These are phyloP conservation scores for Scutellaria minor DNA, from an alignment of 257 asterid species.

Conservation along the genomic window DNA sequence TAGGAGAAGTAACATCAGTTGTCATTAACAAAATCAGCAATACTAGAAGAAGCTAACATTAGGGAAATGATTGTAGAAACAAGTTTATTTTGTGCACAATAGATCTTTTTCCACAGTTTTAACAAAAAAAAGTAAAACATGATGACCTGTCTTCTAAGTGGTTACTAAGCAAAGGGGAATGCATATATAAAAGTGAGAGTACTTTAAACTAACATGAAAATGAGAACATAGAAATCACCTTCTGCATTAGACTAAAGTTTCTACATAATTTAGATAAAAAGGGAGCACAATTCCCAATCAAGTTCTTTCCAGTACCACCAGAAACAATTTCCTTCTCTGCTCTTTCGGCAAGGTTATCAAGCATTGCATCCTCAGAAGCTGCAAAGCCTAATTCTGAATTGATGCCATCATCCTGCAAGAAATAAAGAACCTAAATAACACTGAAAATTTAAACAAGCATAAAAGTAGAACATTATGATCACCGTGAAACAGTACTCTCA, in stretches of 20 bases:
- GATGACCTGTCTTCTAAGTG: neutral
- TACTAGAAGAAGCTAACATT: constrained; percentile 18
- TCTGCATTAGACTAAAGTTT: constrained; percentile 85
- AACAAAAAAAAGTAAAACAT: neutral
- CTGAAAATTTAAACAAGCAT: constrained; percentile 18
- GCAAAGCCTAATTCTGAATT: constrained; percentile 90
- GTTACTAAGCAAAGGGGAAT: neutral
- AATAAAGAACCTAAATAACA: constrained; percentile 24
- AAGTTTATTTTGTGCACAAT: neutral
- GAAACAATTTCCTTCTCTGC: constrained; percentile 93
- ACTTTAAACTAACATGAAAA: constrained; percentile 12
- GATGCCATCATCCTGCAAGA: constrained; percentile 68
- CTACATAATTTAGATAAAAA: constrained; percentile 82
- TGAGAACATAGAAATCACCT: constrained; percentile 56
- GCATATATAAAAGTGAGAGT: constrained; percentile 12
- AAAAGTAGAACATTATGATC: constrained; percentile 30
- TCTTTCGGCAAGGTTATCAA: constrained; percentile 76
- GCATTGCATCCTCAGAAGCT: constrained; percentile 90
- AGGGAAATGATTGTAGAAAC: neutral
- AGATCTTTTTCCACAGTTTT: neutral
- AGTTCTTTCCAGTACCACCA: constrained; percentile 64
- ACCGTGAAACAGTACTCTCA: constrained; percentile 24
- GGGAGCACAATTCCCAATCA: constrained; percentile 82
- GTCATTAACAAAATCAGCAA: constrained; percentile 16
- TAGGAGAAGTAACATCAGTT: constrained; percentile 43